Evolutionary conservation across 176 grass and related monocot species (phyloP).

Genomic region (Zoysia japonica): DNA sequence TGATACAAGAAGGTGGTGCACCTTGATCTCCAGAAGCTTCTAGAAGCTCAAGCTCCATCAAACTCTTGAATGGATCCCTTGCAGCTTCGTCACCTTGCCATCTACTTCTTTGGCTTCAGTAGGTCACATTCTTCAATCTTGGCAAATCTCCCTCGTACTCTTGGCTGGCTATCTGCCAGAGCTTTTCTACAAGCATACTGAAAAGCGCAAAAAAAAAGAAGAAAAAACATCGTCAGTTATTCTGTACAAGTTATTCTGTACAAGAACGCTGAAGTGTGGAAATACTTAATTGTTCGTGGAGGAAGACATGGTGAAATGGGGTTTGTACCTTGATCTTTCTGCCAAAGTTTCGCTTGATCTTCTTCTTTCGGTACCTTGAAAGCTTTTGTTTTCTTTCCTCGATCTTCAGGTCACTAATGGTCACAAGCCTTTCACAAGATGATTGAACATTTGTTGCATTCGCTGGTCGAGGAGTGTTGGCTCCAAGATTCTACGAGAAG

Average conservation of each 20-base stretch:
- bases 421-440: constrained; percentile 72
- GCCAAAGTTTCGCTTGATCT: constrained; percentile 90
- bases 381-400: constrained; percentile 96
- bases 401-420: constrained; percentile 73
- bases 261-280: not conserved
- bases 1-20: not conserved
- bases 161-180: constrained; percentile 95
- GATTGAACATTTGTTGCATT: constrained; percentile 40
- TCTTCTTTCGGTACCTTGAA: constrained; percentile 96
- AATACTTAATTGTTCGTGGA: not conserved
- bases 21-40: constrained; percentile 37
- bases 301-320: not conserved
- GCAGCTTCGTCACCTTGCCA: not conserved
- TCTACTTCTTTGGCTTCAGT: constrained; percentile 54
- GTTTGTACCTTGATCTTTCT: constrained; percentile 92
- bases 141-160: constrained; percentile 93
- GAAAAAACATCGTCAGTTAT: not conserved
- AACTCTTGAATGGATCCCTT: constrained; percentile 23
- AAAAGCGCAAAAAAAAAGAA: not conserved
- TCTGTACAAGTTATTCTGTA: not conserved
- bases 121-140: constrained; percentile 77
- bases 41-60: constrained; percentile 29
- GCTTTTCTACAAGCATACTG: constrained; percentile 99
- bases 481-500: constrained; percentile 68
- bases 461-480: constrained; percentile 54